Percentiles rank a stretch among this genome's conserved stretches.
Evolutionary conservation across 768 basidiomycete genomes (phyloP).

Genomic region (Coprinopsis strossmayeri): DNA sequence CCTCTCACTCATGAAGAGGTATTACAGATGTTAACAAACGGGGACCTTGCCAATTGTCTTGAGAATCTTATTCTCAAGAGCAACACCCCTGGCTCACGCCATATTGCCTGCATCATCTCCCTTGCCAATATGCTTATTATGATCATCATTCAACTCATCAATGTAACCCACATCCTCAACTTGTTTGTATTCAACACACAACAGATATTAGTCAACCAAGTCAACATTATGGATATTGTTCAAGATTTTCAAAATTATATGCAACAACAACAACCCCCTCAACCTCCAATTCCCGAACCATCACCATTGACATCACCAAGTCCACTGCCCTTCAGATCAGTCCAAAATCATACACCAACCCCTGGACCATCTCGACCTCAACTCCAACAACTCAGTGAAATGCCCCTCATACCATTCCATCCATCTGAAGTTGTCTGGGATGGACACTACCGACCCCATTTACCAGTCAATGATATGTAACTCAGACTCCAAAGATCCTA

Average conservation of each 20-base stretch:
- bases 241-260: not conserved
- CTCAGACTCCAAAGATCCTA: no score
- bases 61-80: no score
- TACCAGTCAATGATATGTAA: no score
- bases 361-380: not conserved
- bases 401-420: no score
- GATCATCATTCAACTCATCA: not conserved
- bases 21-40: no score
- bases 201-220: not conserved
- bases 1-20: no score
- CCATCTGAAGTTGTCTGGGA: no score
- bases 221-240: not conserved
- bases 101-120: not conserved
- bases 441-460: no score
- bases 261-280: not conserved
- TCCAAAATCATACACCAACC: not conserved
- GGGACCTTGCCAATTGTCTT: no score
- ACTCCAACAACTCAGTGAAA: no score
- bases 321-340: not conserved
- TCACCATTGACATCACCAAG: not conserved
- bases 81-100: no score
- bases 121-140: not conserved
- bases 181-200: not conserved
- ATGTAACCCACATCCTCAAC: not conserved
- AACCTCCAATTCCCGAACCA: not conserved